Base-by-base conservation (phyloP, 2,329 filamentous ascomycete species). In the Ophiostoma himal-ulmi region DNA sequence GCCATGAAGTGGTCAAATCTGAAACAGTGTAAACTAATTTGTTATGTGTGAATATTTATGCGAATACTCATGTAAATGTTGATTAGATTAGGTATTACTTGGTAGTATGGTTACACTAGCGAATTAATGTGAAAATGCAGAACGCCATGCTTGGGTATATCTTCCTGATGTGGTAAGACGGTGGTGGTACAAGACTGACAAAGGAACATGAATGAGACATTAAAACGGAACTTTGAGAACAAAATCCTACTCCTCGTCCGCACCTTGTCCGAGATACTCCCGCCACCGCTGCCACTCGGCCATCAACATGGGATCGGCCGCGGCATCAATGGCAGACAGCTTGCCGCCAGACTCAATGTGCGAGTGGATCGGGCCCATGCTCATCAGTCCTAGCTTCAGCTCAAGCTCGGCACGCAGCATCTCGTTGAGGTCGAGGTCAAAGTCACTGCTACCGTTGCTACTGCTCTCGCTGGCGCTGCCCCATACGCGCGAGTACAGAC, bases 251-350 rank as follows among this genome's bases (percentile, higher is more conserved):
- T 65, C 62, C 5, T 65, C 62, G 36, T 65, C 62, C 20, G 22
- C 62, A 13, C 62, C 62, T 20, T 65, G 36, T 36, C 36, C 20
- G 20, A 65, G 62, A 20, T 39, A 65, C 17, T 39, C 36, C 3
- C 62, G 36, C 34, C 62, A 39, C 62, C 20, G 62, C 36, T 39
- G 62, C 62, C 62, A 65, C 8, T 39, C 62, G 20, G 62, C 36
- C 34, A 36, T 7, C 20, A 22, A 14, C 57, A 34, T 7, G 5
- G 57, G 57, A 17, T 62, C 14, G 4, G 57, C 57, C 57, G 22
- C 13, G 4, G 11, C 57, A 7, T 62, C 57, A 8, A 57, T 13
- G 7, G 57, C 57, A 7, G 57, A 62, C 4, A 62, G 57, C 26
- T 62, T 62, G 26, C 57, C 26, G 11, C 57, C 57, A 2, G 57